These are phyloP conservation scores for Rhodotorula kratochvilovae DNA, from an alignment of 768 basidiomycete species.

Conservation along the genomic window DNA sequence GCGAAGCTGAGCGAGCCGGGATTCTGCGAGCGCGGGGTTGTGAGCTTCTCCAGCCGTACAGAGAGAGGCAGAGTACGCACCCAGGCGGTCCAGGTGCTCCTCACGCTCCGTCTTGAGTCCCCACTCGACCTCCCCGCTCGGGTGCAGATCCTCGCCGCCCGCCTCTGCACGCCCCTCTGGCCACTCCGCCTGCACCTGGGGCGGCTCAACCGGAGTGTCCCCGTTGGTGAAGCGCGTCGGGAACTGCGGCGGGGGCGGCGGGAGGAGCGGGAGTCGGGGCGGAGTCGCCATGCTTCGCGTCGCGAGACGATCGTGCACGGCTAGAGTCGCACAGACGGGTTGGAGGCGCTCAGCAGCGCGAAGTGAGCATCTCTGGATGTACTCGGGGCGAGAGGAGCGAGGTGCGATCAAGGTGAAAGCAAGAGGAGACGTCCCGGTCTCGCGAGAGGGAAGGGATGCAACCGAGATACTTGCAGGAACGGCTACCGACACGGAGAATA, in stretches of 20 bases:
- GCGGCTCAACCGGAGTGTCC: neutral
- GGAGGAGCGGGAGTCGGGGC: neutral
- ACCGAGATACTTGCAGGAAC: too few relatives aligned
- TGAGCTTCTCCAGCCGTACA: fast-evolving
- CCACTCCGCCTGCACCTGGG: neutral
- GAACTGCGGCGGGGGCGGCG: constrained; percentile 16
- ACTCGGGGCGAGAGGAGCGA: too few relatives aligned
- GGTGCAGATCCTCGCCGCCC: neutral
- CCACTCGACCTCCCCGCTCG: neutral
- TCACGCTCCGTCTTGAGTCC: constrained; percentile 16
- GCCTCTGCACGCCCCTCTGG: neutral
- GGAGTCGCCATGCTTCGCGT: neutral
- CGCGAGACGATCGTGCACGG: neutral
- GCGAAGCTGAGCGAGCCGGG: neutral
- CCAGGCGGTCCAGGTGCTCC: constrained; percentile 17
- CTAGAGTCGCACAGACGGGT: neutral
- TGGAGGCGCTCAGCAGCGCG: too few relatives aligned
- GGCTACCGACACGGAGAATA: too few relatives aligned
- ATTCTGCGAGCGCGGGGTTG: neutral
- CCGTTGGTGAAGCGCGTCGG: neutral
- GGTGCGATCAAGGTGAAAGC: too few relatives aligned
- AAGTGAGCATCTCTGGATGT: too few relatives aligned
- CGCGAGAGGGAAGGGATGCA: too few relatives aligned
- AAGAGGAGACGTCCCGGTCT: too few relatives aligned
- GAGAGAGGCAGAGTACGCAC: neutral